Evolutionary conservation across 495 filamentous ascomycete species (phyloP), one percentile per base, ranked within the genome.

Genomic region (Terfezia claveryi): DNA sequence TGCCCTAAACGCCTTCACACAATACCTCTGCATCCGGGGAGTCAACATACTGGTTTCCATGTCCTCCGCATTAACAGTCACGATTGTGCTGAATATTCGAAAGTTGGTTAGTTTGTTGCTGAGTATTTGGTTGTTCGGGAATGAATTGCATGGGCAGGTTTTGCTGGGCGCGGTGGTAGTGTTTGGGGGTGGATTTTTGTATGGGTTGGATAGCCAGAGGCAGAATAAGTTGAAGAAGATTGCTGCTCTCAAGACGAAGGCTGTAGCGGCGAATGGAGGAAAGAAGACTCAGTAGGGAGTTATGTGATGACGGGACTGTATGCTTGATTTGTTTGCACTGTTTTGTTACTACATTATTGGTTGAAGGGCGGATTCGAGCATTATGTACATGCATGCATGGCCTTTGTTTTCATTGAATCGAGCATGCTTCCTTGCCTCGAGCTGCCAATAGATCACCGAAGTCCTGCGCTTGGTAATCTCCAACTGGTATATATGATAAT

Each of bases 91-190:
- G 27, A 98, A 96, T 66, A 81, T 98, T 51, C 76, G 91, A 61
- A 98, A 98, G 68, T 72, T 98, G n/a, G 80, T 92, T 17, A 92
- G 85, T 57, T 74, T 96, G 55, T 66, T 94, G 57, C 62, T 96
- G 41, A 95, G 89, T 57, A 87, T 95, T 57, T 87, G 83, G 73
- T 66, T 96, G 3, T 98, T 98, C 68, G 91, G 89, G 9, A 94
- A 96, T 64, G 63, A 74, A 37, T 68, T 98, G 58, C 75, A 79
- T 0, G 67, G 71, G 3, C 80, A 84, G 38, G 89, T 94, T 49
- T 64, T 92, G 44, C 55, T 85, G 12, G 91, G 91, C 23, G 87
- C 88, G 2, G 69, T 74, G 5, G 73, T 95, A 37, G 92, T 96
- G 11, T 96, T 95, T 71, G 71, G 77, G 11, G 86, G 86, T 10